Evolutionary conservation across 2,329 filamentous ascomycete species (phyloP).

Genomic region (Teratosphaeriaceae sp.): DNA sequence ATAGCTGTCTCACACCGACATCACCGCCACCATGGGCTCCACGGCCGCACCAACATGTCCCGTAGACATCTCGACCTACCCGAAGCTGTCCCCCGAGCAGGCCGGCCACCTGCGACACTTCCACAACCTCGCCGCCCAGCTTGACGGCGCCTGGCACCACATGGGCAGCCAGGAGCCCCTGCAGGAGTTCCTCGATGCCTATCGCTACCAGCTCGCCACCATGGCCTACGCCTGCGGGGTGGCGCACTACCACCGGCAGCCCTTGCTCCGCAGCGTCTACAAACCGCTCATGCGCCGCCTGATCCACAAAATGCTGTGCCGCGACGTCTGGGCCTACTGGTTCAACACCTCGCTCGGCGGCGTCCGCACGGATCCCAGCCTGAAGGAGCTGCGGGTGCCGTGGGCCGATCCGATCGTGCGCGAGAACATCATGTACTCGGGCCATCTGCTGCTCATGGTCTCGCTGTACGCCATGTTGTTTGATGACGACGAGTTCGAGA

Average conservation of each 20-base stretch:
- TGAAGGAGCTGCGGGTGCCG: constrained; percentile 34
- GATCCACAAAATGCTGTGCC: constrained; percentile 35
- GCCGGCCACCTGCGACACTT: constrained; percentile 30
- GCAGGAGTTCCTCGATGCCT: constrained; percentile 33
- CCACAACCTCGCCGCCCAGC: constrained; percentile 28
- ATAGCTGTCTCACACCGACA: no score
- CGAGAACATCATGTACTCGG: constrained; percentile 41
- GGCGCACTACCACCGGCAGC: constrained; percentile 33
- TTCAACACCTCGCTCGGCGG: constrained; percentile 34
- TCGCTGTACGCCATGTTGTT: constrained; percentile 38
- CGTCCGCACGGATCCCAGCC: constrained; percentile 28
- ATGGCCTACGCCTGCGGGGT: constrained; percentile 34
- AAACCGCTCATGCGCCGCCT: constrained; percentile 30
- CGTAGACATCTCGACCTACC: not conserved
- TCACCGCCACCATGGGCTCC: not conserved
- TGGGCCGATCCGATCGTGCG: constrained; percentile 36
- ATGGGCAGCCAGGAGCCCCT: constrained; percentile 28
- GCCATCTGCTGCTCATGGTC: constrained; percentile 35
- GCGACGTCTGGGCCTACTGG: constrained; percentile 41
- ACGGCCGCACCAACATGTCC: not conserved
- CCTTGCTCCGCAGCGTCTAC: constrained; percentile 29
- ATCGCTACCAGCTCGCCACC: constrained; percentile 36
- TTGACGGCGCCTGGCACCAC: constrained; percentile 26
- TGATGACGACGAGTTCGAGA: constrained; percentile 35
- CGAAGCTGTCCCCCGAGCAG: constrained; percentile 20